Conservation (phyloP, 2,329 filamentous ascomycete genomes). For the Didymella keratinophila region DNA sequence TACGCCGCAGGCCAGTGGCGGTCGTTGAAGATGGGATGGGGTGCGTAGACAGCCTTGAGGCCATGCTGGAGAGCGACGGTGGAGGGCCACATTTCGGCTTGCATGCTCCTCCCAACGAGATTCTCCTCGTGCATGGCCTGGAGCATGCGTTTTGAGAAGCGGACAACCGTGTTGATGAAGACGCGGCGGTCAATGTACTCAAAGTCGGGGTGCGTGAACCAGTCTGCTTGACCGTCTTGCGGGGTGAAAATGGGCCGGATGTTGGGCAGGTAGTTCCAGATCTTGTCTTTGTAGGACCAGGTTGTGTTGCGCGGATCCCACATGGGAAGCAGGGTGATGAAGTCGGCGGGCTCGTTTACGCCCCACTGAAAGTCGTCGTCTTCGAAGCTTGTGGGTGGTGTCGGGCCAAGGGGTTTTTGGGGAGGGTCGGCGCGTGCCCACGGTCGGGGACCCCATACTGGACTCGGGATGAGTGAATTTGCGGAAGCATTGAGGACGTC, state of each 20-base stretch:
- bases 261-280: constrained; percentile 58
- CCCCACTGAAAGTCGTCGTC: constrained; percentile 87
- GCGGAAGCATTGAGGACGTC: constrained; percentile 52
- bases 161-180: constrained; percentile 86
- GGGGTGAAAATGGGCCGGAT: constrained; percentile 85
- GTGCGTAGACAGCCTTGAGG: constrained; percentile 88
- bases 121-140: constrained; percentile 92
- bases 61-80: constrained; percentile 90
- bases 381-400: constrained; percentile 75
- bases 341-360: constrained; percentile 86
- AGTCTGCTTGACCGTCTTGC: constrained; percentile 71
- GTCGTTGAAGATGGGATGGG: constrained; percentile 88
- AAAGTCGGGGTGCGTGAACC: constrained; percentile 61
- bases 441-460: constrained; percentile 85
- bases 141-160: constrained; percentile 81
- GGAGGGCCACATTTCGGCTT: constrained; percentile 95
- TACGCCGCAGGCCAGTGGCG: constrained; percentile 84
- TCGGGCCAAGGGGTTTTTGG: constrained; percentile 80
- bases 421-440: constrained; percentile 62
- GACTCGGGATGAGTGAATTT: constrained; percentile 57
- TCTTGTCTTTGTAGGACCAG: constrained; percentile 67
- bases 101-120: constrained; percentile 85
- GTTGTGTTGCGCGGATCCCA: constrained; percentile 88
- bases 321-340: constrained; percentile 90
- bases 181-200: constrained; percentile 71